A percentile compares a stretch with the other conserved stretches of the same genome.
These are phyloP conservation scores for Mycena amicta DNA, from an alignment of 768 basidiomycete species.

Conservation along the genomic window DNA sequence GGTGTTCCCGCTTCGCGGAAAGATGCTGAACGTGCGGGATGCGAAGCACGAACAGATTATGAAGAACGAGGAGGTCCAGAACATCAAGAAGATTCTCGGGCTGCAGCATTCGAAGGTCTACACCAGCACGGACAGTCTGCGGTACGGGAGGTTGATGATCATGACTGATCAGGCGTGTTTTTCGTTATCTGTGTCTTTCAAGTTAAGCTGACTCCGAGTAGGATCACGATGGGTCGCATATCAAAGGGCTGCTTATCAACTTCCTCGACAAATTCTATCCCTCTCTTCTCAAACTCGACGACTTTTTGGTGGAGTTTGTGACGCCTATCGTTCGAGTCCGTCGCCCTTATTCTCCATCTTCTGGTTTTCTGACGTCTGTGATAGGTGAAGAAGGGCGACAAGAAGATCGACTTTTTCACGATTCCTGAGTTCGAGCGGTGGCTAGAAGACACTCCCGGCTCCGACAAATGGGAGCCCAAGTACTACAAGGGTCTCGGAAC, in stretches of 20 bases:
- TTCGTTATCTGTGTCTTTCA: neutral
- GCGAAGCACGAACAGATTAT: conserved; percentile 94
- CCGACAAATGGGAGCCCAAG: conserved; percentile 86
- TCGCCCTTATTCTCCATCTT: neutral
- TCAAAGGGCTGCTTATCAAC: conserved; percentile 99
- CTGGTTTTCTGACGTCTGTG: neutral
- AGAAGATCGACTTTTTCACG: conserved; percentile 89
- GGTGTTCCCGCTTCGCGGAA: conserved; percentile 97
- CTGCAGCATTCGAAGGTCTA: conserved; percentile 94
- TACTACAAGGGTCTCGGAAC: conserved; percentile 99
- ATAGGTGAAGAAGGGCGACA: conserved; percentile 78
- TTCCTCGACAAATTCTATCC: conserved; percentile 97
- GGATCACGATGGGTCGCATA: conserved; percentile 99
- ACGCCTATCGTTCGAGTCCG: conserved; percentile 88
- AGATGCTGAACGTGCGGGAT: conserved; percentile 95
- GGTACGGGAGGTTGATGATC: conserved; percentile 96
- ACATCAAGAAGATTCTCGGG: conserved; percentile 98
- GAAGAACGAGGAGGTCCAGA: conserved; percentile 97
- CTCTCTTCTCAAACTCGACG: conserved; percentile 84
- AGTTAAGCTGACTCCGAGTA: too few relatives aligned
- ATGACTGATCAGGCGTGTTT: conserved; percentile 95
- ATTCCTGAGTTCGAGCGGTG: conserved; percentile 96
- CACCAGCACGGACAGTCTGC: conserved; percentile 60
- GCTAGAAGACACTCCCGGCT: conserved; percentile 75
- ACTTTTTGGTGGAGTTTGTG: conserved; percentile 96